phyloP scores from a whole-genome alignment of 2,329 filamentous ascomycete species.

The Trichoderma simmonsii region DNA sequence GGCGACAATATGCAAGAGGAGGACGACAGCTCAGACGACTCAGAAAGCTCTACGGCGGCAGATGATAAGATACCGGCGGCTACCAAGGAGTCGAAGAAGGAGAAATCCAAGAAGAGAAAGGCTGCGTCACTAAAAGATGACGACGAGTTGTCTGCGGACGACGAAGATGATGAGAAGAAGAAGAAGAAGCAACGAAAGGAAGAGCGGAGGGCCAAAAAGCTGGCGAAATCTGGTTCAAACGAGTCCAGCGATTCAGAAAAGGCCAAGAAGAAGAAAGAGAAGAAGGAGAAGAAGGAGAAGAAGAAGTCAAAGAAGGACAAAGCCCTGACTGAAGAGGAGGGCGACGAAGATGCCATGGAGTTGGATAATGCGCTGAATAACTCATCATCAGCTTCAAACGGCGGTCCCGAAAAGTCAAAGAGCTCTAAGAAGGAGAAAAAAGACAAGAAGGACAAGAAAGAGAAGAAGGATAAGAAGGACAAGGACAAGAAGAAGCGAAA shows the following conservation, averaged over 20 bases:
- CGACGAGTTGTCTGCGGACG: conserved; percentile 22
- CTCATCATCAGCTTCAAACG: conserved; percentile 22
- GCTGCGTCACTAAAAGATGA: conserved; percentile 38
- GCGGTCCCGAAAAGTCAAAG: conserved; percentile 24
- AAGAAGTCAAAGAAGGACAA: conserved; percentile 27
- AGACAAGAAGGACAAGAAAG: conserved; percentile 42
- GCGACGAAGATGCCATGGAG: not conserved
- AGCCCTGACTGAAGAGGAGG: not conserved
- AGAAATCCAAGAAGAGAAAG: conserved; percentile 51
- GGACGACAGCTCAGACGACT: conserved; percentile 23
- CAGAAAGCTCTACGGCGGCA: conserved; percentile 23
- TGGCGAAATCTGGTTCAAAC: conserved; percentile 25
- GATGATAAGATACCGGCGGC: conserved; percentile 17
- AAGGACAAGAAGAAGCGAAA: conserved; percentile 51
- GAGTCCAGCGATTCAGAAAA: conserved; percentile 24
- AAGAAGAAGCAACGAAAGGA: conserved; percentile 42
- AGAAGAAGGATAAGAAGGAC: conserved; percentile 45
- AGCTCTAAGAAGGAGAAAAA: conserved; percentile 38
- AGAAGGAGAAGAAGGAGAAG: conserved; percentile 35
- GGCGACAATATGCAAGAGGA: conserved; percentile 52
- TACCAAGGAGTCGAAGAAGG: conserved; percentile 41
- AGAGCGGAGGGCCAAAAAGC: conserved; percentile 37
- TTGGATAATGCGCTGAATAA: conserved; percentile 7
- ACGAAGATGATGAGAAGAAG: conserved; percentile 31
- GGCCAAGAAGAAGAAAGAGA: conserved; percentile 27